A percentile compares a stretch with the other conserved stretches of the same genome.
These are phyloP conservation scores for Xerocomus minutiporus DNA, from an alignment of 1,284 basidiomycete species.

Conservation along the genomic window DNA sequence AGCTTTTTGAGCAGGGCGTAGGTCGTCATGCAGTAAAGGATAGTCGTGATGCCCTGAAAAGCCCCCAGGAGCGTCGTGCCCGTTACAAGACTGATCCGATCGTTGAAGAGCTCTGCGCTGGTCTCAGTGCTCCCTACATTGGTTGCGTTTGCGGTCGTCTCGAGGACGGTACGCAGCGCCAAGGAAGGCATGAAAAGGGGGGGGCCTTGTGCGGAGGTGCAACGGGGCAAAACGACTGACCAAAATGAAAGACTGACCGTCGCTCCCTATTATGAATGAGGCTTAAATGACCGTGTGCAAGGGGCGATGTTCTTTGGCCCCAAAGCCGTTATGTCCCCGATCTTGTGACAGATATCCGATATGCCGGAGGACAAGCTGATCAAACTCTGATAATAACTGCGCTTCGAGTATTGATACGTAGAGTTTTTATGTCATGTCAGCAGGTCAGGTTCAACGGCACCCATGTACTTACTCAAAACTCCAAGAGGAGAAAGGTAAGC, in stretches of 20 bases:
- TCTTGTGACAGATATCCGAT: not conserved
- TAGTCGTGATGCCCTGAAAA: constrained; percentile 21
- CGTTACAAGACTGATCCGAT: constrained; percentile 24
- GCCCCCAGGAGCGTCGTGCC: constrained; percentile 26
- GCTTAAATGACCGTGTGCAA: constrained; percentile 28
- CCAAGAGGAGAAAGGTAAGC: no score
- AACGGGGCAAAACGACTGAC: constrained; percentile 2
- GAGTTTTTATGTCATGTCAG: no score
- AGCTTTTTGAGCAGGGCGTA: constrained; percentile 24
- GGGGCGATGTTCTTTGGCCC: constrained; percentile 1
- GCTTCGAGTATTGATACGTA: not conserved
- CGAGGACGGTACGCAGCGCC: constrained; percentile 5
- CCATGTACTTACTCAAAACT: no score
- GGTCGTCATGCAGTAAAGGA: constrained; percentile 21
- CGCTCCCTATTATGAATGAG: constrained; percentile 15
- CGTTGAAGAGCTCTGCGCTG: constrained; percentile 7
- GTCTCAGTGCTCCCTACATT: constrained; percentile 4
- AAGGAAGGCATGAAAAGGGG: constrained; percentile 3
- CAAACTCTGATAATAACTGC: constrained; percentile 17
- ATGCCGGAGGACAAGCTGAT: not conserved
- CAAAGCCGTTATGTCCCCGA: not conserved
- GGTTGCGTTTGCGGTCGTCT: constrained; percentile 7
- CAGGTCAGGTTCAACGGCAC: no score
- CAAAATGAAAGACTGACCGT: constrained; percentile 12
- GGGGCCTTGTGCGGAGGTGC: constrained; percentile 8